Conservation (phyloP, 192 early-diverging fungal genomes). For the Chytriomyces hyalinus region DNA sequence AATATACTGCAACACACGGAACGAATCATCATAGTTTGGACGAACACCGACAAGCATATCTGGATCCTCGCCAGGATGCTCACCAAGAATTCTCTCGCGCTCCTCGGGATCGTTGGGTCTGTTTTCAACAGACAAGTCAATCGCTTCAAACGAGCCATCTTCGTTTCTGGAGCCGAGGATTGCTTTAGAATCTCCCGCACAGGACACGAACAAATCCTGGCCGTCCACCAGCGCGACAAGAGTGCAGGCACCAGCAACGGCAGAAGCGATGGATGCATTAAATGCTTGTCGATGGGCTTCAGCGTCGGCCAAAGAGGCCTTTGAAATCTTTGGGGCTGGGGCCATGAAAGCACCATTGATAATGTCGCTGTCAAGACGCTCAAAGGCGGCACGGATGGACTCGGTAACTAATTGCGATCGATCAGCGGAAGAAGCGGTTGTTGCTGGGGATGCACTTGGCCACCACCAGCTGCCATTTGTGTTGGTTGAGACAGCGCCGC, state of each 20-base stretch:
- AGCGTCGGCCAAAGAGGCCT: not conserved
- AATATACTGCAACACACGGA: slow-evolving; percentile 52
- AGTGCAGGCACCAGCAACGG: slow-evolving; percentile 54
- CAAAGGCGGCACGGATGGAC: slow-evolving; percentile 51
- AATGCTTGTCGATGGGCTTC: not conserved
- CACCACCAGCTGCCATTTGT: not conserved
- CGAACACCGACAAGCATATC: slow-evolving; percentile 9
- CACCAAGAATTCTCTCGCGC: slow-evolving; percentile 47
- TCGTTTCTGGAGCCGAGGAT: slow-evolving; percentile 46
- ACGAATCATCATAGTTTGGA: slow-evolving; percentile 12
- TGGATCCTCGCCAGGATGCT: slow-evolving; percentile 55
- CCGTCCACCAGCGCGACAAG: slow-evolving; percentile 54
- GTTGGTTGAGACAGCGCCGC: not conserved
- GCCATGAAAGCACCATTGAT: slow-evolving; percentile 45
- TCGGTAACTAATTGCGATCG: not conserved
- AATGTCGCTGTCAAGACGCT: slow-evolving; percentile 54
- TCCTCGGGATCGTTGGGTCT: slow-evolving; percentile 46
- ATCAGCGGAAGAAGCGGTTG: not conserved
- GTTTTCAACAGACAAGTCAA: slow-evolving; percentile 52
- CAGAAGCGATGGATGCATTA: slow-evolving; percentile 37
- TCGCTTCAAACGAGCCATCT: slow-evolving; percentile 45
- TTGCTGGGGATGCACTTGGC: not conserved
- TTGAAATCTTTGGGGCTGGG: not conserved
- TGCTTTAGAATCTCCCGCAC: slow-evolving; percentile 53
- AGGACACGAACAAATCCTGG: slow-evolving; percentile 55